Conservation (phyloP, 805 yeast species). For the Kuraishia borneana region DNA sequence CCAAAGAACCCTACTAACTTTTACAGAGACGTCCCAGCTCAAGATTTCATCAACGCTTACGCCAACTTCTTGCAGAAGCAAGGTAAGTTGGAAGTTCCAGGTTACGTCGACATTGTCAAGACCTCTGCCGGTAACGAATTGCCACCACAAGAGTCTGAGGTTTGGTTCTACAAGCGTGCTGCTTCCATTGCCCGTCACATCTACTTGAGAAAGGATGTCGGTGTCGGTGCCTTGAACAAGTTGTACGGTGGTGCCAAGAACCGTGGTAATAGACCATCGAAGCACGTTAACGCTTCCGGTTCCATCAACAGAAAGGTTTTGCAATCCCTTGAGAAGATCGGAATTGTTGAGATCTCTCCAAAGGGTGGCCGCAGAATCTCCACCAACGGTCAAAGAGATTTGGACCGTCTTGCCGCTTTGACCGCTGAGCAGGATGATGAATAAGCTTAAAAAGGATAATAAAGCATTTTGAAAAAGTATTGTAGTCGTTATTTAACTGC, state of each 20-base stretch:
- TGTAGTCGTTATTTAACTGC: not conserved
- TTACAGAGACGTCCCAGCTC: conserved; percentile 99
- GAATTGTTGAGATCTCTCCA: conserved; percentile 91
- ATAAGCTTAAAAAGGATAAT: conserved; percentile 7
- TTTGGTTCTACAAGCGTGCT: conserved; percentile 99
- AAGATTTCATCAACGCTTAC: conserved; percentile 98
- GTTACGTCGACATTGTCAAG: conserved; percentile 99
- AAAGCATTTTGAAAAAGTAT: conserved; percentile 1
- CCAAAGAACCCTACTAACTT: conserved; percentile 1
- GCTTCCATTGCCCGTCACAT: conserved; percentile 99
- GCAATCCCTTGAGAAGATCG: conserved; percentile 97
- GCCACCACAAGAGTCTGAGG: conserved; percentile 99
- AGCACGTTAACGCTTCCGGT: conserved; percentile 98
- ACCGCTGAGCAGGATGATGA: conserved; percentile 81
- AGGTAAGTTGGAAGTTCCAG: conserved; percentile 99
- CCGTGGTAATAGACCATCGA: conserved; percentile 99
- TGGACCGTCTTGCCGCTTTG: conserved; percentile 99
- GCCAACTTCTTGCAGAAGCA: conserved; percentile 99
- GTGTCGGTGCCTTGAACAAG: conserved; percentile 99
- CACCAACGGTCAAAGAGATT: conserved; percentile 99
- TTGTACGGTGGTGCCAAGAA: conserved; percentile 98
- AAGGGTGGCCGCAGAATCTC: conserved; percentile 99
- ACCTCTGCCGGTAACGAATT: conserved; percentile 98
- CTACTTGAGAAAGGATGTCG: conserved; percentile 98
- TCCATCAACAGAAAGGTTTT: conserved; percentile 97